Evolutionary conservation across 768 basidiomycete species (phyloP).

Genomic region (Tricholoma matsutake): DNA sequence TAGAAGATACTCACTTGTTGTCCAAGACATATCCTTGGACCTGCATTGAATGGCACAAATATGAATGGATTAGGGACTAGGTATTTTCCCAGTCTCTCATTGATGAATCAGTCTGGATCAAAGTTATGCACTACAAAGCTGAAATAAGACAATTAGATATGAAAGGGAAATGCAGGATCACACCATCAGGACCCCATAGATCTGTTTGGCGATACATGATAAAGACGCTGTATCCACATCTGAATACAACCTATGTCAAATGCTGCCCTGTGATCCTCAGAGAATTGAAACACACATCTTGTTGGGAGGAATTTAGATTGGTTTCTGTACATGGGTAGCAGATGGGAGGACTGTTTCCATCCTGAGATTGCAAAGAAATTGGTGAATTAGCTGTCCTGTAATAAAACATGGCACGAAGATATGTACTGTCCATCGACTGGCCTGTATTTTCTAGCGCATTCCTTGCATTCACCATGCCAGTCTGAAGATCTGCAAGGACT

Average conservation of each 20-base stretch:
- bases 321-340: not conserved
- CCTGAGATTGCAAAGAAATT: too few relatives aligned
- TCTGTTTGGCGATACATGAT: conserved; percentile 61
- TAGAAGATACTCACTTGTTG: not conserved
- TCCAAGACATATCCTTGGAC: not conserved
- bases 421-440: too few relatives aligned
- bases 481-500: too few relatives aligned
- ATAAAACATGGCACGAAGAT: too few relatives aligned
- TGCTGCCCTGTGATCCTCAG: too few relatives aligned
- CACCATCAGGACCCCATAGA: conserved; percentile 69
- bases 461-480: too few relatives aligned
- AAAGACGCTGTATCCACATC: conserved; percentile 45
- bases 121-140: conserved; percentile 42
- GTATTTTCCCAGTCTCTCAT: not conserved
- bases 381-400: too few relatives aligned
- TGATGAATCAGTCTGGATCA: conserved; percentile 47
- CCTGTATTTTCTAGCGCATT: too few relatives aligned
- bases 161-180: conserved; percentile 1
- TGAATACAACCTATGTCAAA: too few relatives aligned
- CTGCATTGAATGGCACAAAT: not conserved
- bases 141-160: not conserved
- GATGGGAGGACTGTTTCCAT: not conserved
- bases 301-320: not conserved
- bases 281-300: too few relatives aligned
- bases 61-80: not conserved